Base-by-base conservation (phyloP, 192 early-diverging fungal genomes). In the Phlyctochytrium planicorne region DNA sequence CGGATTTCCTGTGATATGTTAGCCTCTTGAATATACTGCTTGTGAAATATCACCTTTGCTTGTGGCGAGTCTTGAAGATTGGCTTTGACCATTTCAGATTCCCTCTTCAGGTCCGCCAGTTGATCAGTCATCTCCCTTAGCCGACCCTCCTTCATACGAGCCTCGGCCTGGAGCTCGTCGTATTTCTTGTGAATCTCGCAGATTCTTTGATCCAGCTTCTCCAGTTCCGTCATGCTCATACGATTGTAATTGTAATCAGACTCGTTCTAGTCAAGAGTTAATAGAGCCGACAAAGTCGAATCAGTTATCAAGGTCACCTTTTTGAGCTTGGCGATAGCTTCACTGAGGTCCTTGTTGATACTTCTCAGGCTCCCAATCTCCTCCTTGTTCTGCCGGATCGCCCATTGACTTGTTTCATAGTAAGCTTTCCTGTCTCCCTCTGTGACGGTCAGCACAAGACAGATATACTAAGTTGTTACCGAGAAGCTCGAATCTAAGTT, bases 351-450 rank as follows among this genome's bases (percentile, higher is more conserved):
- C 66, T 84, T 84, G 69, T 87, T 87, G 40, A 79, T 70, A 31
- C 29, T 35, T 16, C 82, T 61, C 52, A 87, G 73, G 10, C 52
- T 50, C 29, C 61, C 74, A n/a, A 87, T 79, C 64, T 87, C 86
- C 23, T 85, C 84, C 70, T 87, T 87, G 64, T 87, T 87, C 36
- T 78, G 75, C 20, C 82, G 71, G 59, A 87, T 87, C 0, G 86
- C 82, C 82, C 82, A 82, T 66, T 87, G 86, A 50, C 72, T 75
- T 12, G 84, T 84, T 53, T 87, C 86, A 53, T 87, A 87, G 66
- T 87, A 87, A 0, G 86, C 86, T 59, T 87, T 86, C 55, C 86
- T 32, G 52, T 87, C 86, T 12, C 86, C 84, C 80, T 87, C 86
- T 86, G 63, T 40, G 16, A 32, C 12, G 27, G 25, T 57, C 6